phyloP scores from a whole-genome alignment of 805 yeast species.

The Saturnispora mendoncae region DNA sequence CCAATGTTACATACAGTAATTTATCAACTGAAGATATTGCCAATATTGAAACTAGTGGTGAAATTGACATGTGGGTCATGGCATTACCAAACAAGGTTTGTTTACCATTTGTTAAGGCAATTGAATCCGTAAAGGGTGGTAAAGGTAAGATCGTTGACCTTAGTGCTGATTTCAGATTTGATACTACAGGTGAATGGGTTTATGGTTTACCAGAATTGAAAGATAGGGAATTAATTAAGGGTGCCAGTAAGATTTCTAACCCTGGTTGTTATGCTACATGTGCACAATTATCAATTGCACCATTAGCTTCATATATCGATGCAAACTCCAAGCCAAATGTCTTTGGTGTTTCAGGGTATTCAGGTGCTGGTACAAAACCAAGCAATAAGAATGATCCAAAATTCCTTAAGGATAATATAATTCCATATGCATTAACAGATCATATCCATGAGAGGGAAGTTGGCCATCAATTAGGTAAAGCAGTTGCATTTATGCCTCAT shows the following conservation, averaged over 20 bases:
- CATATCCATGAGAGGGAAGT: constrained; percentile 96
- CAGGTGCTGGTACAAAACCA: constrained; percentile 99
- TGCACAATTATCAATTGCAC: constrained; percentile 87
- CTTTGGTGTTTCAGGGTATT: constrained; percentile 96
- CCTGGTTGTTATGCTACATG: constrained; percentile 99
- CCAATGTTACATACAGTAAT: constrained; percentile 72
- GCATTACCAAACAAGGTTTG: constrained; percentile 98
- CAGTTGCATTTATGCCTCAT: constrained; percentile 90
- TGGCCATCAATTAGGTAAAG: constrained; percentile 64
- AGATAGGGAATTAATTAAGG: constrained; percentile 54
- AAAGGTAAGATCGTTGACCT: constrained; percentile 80
- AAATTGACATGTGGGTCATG: constrained; percentile 97
- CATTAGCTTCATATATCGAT: constrained; percentile 49
- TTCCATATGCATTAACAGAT: constrained; percentile 93
- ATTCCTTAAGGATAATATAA: constrained; percentile 68
- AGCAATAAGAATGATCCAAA: constrained; percentile 87
- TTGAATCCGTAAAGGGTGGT: constrained; percentile 52
- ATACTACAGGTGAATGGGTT: constrained; percentile 76
- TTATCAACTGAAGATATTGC: constrained; percentile 81
- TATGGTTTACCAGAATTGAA: constrained; percentile 94
- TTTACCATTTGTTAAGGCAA: constrained; percentile 75
- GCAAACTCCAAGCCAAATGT: constrained; percentile 68
- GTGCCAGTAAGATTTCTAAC: constrained; percentile 78
- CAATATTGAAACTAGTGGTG: constrained; percentile 61
- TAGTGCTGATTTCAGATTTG: constrained; percentile 95